Base-by-base conservation (phyloP, 768 basidiomycete genomes). In the Naganishia randhawae region DNA sequence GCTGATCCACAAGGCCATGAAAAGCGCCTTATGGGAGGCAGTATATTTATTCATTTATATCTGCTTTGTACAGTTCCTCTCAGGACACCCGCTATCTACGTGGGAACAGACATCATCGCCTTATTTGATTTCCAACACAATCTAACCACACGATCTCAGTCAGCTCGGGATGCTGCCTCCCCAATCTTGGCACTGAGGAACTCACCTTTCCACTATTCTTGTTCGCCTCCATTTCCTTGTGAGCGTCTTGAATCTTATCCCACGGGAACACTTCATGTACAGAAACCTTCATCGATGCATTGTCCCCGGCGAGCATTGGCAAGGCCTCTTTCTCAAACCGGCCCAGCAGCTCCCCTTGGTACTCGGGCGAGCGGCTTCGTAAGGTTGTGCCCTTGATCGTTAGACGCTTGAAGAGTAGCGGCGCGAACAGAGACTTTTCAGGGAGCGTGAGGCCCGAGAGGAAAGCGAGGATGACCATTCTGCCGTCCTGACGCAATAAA, bases 371-470 rank as follows among this genome's bases (percentile, higher is more conserved):
- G 51, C 91, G 86, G 33, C 88, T 86, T 27, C 92, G 86, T 33
- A 96, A 82, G 1, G 92, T 95, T 25, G 91, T 90, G 25, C 93
- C 92, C 79, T 92, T 88, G 61, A 97, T 88, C 29, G 87, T 86
- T 61, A 96, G 85, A 19, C 92, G 87, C 81, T 94, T 97, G 79
- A 83, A 87, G 67, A 95, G 81, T 64, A 96, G 85, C 11, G 86
- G 87, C 6, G 73, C 73, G 52, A 96, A 81, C 77, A 88, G 69
- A 3, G 75, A 69, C 10, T 69, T 71, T 11, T 69, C 71, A 19
- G 72, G 72, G 62, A 77, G 69, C 2, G 51, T 27, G 33, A 69
- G 62, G 54, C 77, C 77, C 42, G 80, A 80, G 68, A 80, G 67
- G 67, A 76, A 67, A 29, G 77, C 80, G 41, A 80, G 74, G 71